Evolutionary conservation across 345 rosid species (phyloP).

Genomic region (Euphorbia tirucalli): DNA sequence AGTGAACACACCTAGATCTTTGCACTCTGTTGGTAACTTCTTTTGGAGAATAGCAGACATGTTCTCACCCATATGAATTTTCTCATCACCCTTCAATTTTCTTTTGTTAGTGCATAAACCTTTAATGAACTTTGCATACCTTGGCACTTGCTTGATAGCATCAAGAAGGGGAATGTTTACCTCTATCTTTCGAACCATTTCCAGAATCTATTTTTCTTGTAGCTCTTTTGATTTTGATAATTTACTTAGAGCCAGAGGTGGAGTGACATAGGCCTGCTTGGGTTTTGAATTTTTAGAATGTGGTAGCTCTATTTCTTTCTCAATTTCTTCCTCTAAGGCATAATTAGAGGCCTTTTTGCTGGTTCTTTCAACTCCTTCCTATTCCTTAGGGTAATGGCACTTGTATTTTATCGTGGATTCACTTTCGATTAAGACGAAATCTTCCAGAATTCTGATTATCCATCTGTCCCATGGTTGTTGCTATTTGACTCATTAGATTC

Average conservation of each 20-base stretch:
- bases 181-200: neutral
- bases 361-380: neutral
- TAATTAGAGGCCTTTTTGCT: no score
- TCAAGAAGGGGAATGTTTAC: neutral
- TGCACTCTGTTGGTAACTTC: neutral
- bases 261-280: neutral
- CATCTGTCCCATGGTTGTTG: neutral
- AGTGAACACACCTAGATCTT: neutral
- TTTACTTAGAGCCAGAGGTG: no score
- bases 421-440: neutral
- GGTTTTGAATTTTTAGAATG: neutral
- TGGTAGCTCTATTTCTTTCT: no score
- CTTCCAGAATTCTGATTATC: neutral
- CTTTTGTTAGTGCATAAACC: neutral
- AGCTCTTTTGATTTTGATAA: neutral
- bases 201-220: neutral
- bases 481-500: neutral
- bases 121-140: neutral
- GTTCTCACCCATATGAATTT: neutral
- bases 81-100: neutral
- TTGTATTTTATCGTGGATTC: neutral
- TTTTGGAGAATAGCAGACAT: neutral
- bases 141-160: neutral
- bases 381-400: neutral
- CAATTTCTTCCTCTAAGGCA: no score